Evolutionary conservation across 495 filamentous ascomycete genomes (phyloP), one percentile per base, ranked within the genome.

Genomic region (Pyrenula aspistea): DNA sequence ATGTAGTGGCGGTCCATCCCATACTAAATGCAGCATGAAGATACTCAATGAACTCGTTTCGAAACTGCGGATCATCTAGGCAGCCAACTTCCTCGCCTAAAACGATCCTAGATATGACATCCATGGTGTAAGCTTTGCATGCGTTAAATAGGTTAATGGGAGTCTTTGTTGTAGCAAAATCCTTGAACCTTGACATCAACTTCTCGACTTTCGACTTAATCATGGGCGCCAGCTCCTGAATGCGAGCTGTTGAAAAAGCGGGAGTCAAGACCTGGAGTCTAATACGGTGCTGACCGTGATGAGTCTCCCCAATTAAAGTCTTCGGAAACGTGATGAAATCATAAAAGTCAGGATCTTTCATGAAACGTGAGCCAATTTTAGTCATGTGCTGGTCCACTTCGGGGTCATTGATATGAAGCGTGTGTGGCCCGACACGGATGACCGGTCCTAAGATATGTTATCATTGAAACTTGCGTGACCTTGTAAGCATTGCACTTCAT

Each of bases 211-310:
- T 42, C 1, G 36, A 23, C 47, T 65, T 50, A 20, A 75, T 64
- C 24, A 68, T 62, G 4, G 51, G 24, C 49, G 74, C 67, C 2
- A 67, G 54, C 2, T 54, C 53, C 21, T 60, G 49, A 57, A 75
- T 67, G 56, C 67, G 61, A 10, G 48, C 53, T n/a, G 64, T 64
- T 2, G 68, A 69, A 59, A 80, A 80, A 58, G 73, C 74, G 12
- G 67, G 68, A 52, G 59, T 68, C 22, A 77, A 36, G 3, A 72
- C 65, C 10, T 57, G 62, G 10, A 71, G 67, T 0, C 76, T 65
- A 24, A 66, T 51, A 11, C 67, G 67, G 63, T 79, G 76, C 8
- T 67, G 53, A 19, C 75, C 68, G 59, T 79, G 75, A 2, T 63
- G 48, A n/a, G 71, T 59, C 0, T 75, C 76, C 4, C 62, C 65